Evolutionary conservation across 371 early-diverging fungal species (phyloP).

Genomic region (Actinomucor elegans): DNA sequence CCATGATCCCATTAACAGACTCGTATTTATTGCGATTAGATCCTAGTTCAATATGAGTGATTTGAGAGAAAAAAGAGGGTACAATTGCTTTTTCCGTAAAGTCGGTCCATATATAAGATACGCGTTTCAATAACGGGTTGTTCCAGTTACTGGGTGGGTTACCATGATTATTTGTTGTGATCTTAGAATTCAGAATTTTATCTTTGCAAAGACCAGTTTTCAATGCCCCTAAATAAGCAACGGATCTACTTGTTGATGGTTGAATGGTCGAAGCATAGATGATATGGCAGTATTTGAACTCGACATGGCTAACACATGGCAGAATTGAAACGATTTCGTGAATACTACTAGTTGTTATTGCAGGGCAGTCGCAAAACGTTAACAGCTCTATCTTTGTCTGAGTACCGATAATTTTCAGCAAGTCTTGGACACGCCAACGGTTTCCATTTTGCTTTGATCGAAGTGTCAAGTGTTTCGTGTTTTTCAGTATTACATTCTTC

Average conservation of each 20-base stretch:
- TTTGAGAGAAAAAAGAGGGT: background rate
- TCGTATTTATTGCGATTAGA: slow-evolving; percentile 4
- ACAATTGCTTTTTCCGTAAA: slow-evolving; percentile 20
- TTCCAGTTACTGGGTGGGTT: background rate
- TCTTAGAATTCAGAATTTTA: too few relatives aligned
- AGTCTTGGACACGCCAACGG: slow-evolving; percentile 22
- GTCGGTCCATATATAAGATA: slow-evolving; percentile 28
- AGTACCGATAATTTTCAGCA: slow-evolving; percentile 2
- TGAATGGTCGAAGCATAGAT: background rate
- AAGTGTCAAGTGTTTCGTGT: slow-evolving; percentile 25
- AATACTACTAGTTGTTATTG: slow-evolving; percentile 35
- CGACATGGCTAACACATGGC: slow-evolving; percentile 11
- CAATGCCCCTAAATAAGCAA: too few relatives aligned
- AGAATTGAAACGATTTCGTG: slow-evolving; percentile 15
- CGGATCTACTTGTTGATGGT: too few relatives aligned
- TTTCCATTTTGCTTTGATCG: slow-evolving; percentile 22
- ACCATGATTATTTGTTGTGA: too few relatives aligned
- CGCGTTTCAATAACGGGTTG: background rate
- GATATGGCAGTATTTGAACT: slow-evolving; percentile 36
- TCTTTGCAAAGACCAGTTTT: too few relatives aligned
- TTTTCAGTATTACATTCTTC: slow-evolving; percentile 4
- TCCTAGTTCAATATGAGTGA: slow-evolving; percentile 10
- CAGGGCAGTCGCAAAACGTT: slow-evolving; percentile 26
- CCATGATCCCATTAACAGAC: background rate
- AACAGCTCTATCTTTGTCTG: slow-evolving; percentile 8